phyloP scores from a whole-genome alignment of 208 protist genomes.

The Leishmania tropica region DNA sequence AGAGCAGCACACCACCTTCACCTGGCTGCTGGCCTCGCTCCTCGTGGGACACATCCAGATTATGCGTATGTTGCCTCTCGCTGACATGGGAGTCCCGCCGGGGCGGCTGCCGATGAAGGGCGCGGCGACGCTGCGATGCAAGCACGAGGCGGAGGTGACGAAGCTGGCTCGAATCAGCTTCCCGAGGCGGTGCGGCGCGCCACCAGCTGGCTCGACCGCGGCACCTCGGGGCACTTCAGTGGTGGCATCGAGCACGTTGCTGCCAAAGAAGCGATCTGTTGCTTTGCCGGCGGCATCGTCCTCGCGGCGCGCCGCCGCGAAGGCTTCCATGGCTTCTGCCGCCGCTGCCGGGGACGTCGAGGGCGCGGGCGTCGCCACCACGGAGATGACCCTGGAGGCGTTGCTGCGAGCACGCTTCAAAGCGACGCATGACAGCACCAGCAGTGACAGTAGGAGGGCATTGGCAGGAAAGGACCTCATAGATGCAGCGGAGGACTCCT shows the following conservation, averaged over 20 bases:
- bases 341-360: background rate
- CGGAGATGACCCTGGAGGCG: constrained; percentile 18
- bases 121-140: constrained; percentile 13
- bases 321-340: too few species aligned
- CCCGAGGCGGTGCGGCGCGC: background rate
- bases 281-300: background rate
- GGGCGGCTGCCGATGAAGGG: constrained; percentile 8
- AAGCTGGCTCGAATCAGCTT: constrained; percentile 24
- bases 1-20: constrained; percentile 26
- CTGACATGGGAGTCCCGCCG: background rate
- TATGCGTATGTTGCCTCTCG: constrained; percentile 6
- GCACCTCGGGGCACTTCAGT: constrained; percentile 12
- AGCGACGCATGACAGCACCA: background rate
- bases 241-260: constrained; percentile 15
- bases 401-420: constrained; percentile 17
- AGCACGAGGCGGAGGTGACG: constrained; percentile 17
- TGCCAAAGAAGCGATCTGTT: constrained; percentile 17
- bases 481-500: constrained; percentile 14
- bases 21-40: constrained; percentile 29
- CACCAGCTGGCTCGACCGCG: background rate
- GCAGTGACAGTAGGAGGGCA: background rate
- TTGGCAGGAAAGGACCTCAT: background rate
- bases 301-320: background rate
- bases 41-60: constrained; percentile 26
- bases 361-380: background rate